Evolutionary conservation across 352 stramenopile species (phyloP).

Genomic region (Phytophthora kernoviae): DNA sequence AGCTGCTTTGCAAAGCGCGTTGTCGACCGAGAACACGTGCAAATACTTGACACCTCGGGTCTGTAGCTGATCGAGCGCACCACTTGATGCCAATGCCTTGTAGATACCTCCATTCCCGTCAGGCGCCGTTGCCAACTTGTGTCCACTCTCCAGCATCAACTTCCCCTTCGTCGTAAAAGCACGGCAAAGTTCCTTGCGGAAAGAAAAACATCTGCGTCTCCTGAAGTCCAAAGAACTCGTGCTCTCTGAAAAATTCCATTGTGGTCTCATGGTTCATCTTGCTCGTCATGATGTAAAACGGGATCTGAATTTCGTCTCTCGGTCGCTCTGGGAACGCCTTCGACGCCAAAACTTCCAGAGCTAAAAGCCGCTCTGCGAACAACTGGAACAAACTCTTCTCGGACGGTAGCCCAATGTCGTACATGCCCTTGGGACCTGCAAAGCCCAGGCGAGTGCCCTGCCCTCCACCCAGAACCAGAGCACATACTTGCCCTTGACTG

Average conservation of each 20-base stretch:
- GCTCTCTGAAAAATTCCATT: slow-evolving; percentile 86
- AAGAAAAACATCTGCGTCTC: slow-evolving; percentile 95
- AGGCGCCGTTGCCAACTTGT: slow-evolving; percentile 90
- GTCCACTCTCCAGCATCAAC: slow-evolving; percentile 93
- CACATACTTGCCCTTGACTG: slow-evolving; percentile 87
- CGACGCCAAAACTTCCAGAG: slow-evolving; percentile 59
- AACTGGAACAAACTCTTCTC: slow-evolving; percentile 94
- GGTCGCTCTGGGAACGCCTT: slow-evolving; percentile 17
- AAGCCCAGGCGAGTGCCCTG: slow-evolving; percentile 98
- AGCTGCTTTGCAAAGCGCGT: slow-evolving; percentile 95
- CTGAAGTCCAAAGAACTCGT: slow-evolving; percentile 93
- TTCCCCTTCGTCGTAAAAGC: slow-evolving; percentile 94
- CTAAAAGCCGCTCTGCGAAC: slow-evolving; percentile 91
- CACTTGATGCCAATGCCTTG: slow-evolving; percentile 90
- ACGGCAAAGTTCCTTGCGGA: slow-evolving; percentile 95
- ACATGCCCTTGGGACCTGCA: slow-evolving; percentile 95
- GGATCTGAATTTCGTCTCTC: slow-evolving; percentile 42
- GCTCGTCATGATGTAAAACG: slow-evolving; percentile 98
- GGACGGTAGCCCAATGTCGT: slow-evolving; percentile 92
- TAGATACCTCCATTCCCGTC: slow-evolving; percentile 99
- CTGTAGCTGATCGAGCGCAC: slow-evolving; percentile 89
- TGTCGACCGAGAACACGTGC: slow-evolving; percentile 98
- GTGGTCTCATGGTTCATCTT: slow-evolving; percentile 96
- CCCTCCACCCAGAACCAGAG: slow-evolving; percentile 93
- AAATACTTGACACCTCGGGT: slow-evolving; percentile 91